phyloP scores from a whole-genome alignment of 1,284 basidiomycete genomes.

The Crucibulum parvulum region DNA sequence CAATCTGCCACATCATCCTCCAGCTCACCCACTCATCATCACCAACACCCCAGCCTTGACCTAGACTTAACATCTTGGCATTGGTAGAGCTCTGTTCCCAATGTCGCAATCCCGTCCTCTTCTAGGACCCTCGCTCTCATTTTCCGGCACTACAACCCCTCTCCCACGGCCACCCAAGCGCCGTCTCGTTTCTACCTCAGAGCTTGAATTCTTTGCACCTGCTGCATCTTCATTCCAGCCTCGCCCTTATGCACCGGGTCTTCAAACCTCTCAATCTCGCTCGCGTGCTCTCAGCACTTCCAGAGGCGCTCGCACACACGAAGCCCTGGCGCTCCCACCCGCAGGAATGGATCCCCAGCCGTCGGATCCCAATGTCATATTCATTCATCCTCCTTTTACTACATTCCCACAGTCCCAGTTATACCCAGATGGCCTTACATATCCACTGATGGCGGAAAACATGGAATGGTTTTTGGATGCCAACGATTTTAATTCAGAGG shows the following conservation, averaged over 20 bases:
- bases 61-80: no score
- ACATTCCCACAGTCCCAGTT: constrained; percentile 64
- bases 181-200: constrained; percentile 48
- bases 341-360: constrained; percentile 70
- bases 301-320: constrained; percentile 35
- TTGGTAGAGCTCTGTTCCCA: constrained; percentile 2
- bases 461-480: constrained; percentile 80
- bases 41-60: no score
- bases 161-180: constrained; percentile 51
- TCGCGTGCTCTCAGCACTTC: constrained; percentile 24
- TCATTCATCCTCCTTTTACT: constrained; percentile 75
- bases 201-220: constrained; percentile 63
- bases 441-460: constrained; percentile 70
- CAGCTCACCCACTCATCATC: no score
- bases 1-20: no score
- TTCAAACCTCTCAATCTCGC: constrained; percentile 21
- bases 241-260: constrained; percentile 57
- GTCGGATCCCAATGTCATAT: constrained; percentile 64
- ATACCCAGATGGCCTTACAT: constrained; percentile 72
- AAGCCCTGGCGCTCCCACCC: constrained; percentile 50
- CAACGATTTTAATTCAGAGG: constrained; percentile 62
- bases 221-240: constrained; percentile 66
- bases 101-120: constrained; percentile 33
- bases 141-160: constrained; percentile 24
- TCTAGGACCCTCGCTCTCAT: constrained; percentile 26